Base-by-base conservation (phyloP, 768 basidiomycete species). In the Russula earlei region DNA sequence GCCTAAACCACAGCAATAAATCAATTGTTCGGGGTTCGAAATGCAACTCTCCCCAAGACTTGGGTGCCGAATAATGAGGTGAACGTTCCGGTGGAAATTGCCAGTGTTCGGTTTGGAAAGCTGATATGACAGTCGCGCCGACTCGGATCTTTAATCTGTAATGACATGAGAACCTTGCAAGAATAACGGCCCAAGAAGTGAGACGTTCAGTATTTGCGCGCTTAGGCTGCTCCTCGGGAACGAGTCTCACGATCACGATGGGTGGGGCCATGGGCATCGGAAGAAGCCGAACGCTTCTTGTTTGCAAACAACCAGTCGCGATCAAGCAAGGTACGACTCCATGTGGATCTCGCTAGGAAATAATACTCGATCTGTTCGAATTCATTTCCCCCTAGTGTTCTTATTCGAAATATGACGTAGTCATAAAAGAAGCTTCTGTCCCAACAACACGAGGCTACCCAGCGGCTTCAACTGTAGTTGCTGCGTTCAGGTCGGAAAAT, bases 401-500 rank as follows among this genome's bases (percentile, higher is more conserved):
- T 4, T 41, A 22, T 36, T 9, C 45, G 47, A 43, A 34, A 42
- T 42, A 42, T 43, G 47, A 37, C 41, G 12, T 37, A 20, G 12
- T 36, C 24, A 42, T 36, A 9, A 25, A 15, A 47, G 37, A 52
- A 31, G 51, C 56, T 42, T 48, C 56, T 34, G 47, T 41, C 29
- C 12, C 6, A 24, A 45, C 17, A 20, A 31, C 50, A 56, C 45
- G 56, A 57, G 56, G 56, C 40, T 36, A 50, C 45, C 47, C 56
- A 48, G 33, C 40, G 31, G 6, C 45, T 42, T 57, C 45, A 15
- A 34, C 20, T 4, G 25, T 47, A 9, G 14, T 7, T 20, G 4
- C 20, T 48, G 37, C 25, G 9, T 17, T 5, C 38, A 36, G 33
- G 19, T 29, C 46, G 45, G 31, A 20, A 40, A 46, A 29, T 19